Base-by-base conservation (phyloP, 2,329 filamentous ascomycete genomes). In the Neofusicoccum cordaticola region DNA sequence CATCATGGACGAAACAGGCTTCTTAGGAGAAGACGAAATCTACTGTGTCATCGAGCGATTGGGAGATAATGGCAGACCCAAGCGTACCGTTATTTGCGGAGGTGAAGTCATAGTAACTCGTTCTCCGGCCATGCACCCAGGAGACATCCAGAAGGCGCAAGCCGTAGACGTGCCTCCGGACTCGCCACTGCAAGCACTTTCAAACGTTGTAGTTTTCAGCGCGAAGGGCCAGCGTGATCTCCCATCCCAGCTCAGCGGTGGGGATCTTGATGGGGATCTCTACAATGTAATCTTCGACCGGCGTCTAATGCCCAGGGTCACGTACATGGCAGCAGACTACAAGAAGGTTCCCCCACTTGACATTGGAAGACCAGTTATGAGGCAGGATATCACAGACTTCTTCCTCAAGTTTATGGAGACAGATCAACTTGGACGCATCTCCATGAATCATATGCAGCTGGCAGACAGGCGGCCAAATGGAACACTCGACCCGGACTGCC, bases 251-350 rank as follows among this genome's bases (percentile, higher is more conserved):
- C 81, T 96, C 0, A 90, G 89, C 62, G 92, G 92, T 1, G 92
- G 92, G 0, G 92, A 96, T 73, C 82, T 96, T 0, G 92, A 95
- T 68, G 92, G 92, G 0, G 93, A 97, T 73, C 78, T 91, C 0
- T 96, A 90, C 75, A 90, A 92, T 68, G 78, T 96, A 57, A 90
- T 96, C 53, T 95, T 86, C 82, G 91, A 96, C 68, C 69, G 75
- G 0, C 71, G 74, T 0, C 80, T 87, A 0, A 74, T 83, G 1
- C 81, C 84, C 0, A 73, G 71, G 4, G 70, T 65, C 0, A 79
- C 77, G 0, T 86, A 81, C n/a, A 0, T 2, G 0, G 86, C 92
- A 0, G 91, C 92, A 0, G 86, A 92, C 67, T 96, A 96, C 69
- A 84, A 86, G 2, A 82, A 86, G 1, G 80, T 85, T 0, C 15